These are phyloP conservation scores for Trichomonascaceae sp. DNA, from an alignment of 1,139 yeast species.

Conservation along the genomic window DNA sequence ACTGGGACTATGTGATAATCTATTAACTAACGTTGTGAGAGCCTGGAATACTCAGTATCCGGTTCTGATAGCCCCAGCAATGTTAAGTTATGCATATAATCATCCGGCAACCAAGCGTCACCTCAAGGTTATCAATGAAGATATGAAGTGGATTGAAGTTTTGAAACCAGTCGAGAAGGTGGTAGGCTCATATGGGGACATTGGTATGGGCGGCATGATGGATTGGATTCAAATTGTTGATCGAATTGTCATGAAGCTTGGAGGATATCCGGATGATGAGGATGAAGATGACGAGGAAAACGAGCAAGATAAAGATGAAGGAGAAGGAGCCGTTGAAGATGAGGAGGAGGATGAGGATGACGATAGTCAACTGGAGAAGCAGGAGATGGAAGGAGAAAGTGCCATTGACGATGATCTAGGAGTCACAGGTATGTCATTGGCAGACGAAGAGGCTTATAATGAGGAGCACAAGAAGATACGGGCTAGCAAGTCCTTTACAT, in stretches of 20 bases:
- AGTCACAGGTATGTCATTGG: constrained; percentile 11
- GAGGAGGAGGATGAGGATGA: constrained; percentile 38
- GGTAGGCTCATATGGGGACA: constrained; percentile 87
- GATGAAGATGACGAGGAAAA: constrained; percentile 68
- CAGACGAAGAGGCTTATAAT: constrained; percentile 13
- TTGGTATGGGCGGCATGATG: constrained; percentile 97
- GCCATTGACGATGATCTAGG: constrained; percentile 13
- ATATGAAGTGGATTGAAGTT: constrained; percentile 87
- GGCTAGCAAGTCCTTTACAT: constrained; percentile 13
- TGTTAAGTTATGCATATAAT: constrained; percentile 87
- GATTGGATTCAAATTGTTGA: constrained; percentile 93
- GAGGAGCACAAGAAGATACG: constrained; percentile 9
- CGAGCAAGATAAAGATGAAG: constrained; percentile 40
- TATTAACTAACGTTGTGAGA: constrained; percentile 78
- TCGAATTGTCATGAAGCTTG: constrained; percentile 70
- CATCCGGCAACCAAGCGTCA: constrained; percentile 85
- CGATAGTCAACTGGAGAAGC: constrained; percentile 41
- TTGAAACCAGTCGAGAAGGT: constrained; percentile 90
- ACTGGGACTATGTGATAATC: constrained; percentile 81
- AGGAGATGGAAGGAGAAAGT: constrained; percentile 26
- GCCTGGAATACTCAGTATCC: constrained; percentile 94
- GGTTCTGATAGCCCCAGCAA: constrained; percentile 83
- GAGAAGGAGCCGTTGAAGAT: constrained; percentile 35
- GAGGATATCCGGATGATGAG: constrained; percentile 86
- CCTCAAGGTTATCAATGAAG: constrained; percentile 65